Conservation (phyloP, 2,329 filamentous ascomycete species). For the Setomelanomma holmii region DNA sequence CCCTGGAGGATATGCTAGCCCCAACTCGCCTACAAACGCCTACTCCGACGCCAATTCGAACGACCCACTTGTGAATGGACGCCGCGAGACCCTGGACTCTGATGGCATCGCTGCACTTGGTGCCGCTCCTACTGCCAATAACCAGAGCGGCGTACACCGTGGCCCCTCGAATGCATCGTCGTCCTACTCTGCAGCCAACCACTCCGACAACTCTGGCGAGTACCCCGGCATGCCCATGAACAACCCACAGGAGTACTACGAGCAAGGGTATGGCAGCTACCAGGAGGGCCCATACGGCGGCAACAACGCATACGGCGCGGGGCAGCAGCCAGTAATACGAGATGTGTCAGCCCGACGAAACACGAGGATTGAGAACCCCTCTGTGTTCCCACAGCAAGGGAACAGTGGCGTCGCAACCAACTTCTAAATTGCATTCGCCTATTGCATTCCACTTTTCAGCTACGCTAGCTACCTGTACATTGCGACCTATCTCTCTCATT, state of each 20-base stretch:
- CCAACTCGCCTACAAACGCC: slow-evolving; percentile 70
- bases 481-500: slow-evolving; percentile 15
- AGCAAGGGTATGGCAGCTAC: slow-evolving; percentile 63
- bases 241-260: slow-evolving; percentile 60
- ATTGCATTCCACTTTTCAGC: slow-evolving; percentile 7
- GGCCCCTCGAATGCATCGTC: slow-evolving; percentile 96
- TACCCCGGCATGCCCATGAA: slow-evolving; percentile 55
- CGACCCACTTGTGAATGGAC: slow-evolving; percentile 66
- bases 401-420: slow-evolving; percentile 97
- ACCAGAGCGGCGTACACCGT: slow-evolving; percentile 74
- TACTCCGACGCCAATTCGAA: slow-evolving; percentile 73
- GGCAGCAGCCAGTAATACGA: slow-evolving; percentile 79
- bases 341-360: slow-evolving; percentile 93
- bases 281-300: slow-evolving; percentile 63
- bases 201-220: slow-evolving; percentile 70
- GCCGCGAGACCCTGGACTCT: slow-evolving; percentile 66
- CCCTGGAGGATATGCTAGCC: slow-evolving; percentile 58
- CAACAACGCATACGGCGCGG: slow-evolving; percentile 61
- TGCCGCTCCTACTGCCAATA: slow-evolving; percentile 67
- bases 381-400: slow-evolving; percentile 86
- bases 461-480: slow-evolving; percentile 24
- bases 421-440: slow-evolving; percentile 65
- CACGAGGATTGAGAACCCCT: slow-evolving; percentile 90
- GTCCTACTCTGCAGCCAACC: slow-evolving; percentile 83
- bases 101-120: slow-evolving; percentile 86